These are phyloP conservation scores for Quercus cerris DNA, from an alignment of 306 rosid species.

Conservation along the genomic window DNA sequence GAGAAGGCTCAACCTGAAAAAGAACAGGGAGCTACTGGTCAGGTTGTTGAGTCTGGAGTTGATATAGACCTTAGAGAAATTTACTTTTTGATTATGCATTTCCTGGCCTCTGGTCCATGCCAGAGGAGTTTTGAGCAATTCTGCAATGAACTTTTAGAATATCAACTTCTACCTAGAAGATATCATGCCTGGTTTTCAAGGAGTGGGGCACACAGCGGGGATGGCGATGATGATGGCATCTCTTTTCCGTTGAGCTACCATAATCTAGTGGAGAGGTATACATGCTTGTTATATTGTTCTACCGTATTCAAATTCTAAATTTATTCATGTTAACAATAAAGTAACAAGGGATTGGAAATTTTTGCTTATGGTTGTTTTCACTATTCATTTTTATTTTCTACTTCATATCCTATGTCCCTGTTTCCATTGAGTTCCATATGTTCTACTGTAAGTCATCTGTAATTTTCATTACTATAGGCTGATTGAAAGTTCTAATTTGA, in stretches of 20 bases:
- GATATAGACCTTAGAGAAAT: constrained; percentile 71
- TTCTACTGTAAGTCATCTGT: background rate
- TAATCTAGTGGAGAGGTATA: constrained; percentile 64
- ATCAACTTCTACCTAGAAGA: constrained; percentile 86
- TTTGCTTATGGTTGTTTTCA: background rate
- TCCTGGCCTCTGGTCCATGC: constrained; percentile 80
- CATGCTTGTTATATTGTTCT: background rate
- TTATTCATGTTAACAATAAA: background rate
- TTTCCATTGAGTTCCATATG: background rate
- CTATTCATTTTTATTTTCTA: background rate
- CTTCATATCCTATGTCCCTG: background rate
- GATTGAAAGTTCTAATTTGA: background rate
- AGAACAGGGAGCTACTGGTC: constrained; percentile 24
- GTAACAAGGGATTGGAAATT: background rate
- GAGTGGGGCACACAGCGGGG: constrained; percentile 35
- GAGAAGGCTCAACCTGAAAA: constrained; percentile 39
- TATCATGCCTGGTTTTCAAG: constrained; percentile 91
- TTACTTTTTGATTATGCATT: constrained; percentile 78
- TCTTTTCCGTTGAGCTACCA: constrained; percentile 71
- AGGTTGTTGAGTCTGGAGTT: constrained; percentile 40
- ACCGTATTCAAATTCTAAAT: background rate
- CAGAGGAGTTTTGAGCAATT: constrained; percentile 58
- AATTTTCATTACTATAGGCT: background rate
- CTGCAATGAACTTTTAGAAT: constrained; percentile 68
- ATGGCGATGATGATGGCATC: constrained; percentile 47